Conservation (phyloP, 2,329 filamentous ascomycete genomes). For the Coniochaeta sp. region DNA sequence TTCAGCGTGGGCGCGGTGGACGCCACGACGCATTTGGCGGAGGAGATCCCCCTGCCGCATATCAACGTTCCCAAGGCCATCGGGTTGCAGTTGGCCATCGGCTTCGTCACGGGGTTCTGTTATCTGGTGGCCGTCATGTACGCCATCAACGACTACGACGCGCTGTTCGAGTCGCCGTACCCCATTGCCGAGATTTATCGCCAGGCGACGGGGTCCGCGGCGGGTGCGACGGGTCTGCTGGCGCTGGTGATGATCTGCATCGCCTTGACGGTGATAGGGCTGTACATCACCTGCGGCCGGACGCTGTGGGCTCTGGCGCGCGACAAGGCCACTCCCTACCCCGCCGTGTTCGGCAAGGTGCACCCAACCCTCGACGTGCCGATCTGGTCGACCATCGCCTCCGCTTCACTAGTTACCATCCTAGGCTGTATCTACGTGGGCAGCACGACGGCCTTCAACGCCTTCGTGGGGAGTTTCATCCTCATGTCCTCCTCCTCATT, state of each 20-base stretch:
- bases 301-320: slow-evolving; percentile 33
- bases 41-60: slow-evolving; percentile 50
- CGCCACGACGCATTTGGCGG: slow-evolving; percentile 55
- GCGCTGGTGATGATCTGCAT: slow-evolving; percentile 30
- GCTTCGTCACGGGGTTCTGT: slow-evolving; percentile 43
- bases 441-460: slow-evolving; percentile 59
- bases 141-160: slow-evolving; percentile 47
- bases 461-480: slow-evolving; percentile 49
- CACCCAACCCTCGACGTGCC: slow-evolving; percentile 25
- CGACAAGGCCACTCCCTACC: slow-evolving; percentile 17
- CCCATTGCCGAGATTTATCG: slow-evolving; percentile 61
- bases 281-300: slow-evolving; percentile 30
- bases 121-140: slow-evolving; percentile 51
- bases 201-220: slow-evolving; percentile 45
- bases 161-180: slow-evolving; percentile 42
- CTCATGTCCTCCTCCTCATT: slow-evolving; percentile 43
- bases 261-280: slow-evolving; percentile 24
- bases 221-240: slow-evolving; percentile 44
- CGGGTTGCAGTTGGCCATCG: slow-evolving; percentile 39
- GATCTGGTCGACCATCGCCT: slow-evolving; percentile 40
- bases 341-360: slow-evolving; percentile 19
- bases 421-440: slow-evolving; percentile 60
- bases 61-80: slow-evolving; percentile 48
- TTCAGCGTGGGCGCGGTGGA: slow-evolving; percentile 62
- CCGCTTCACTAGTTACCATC: slow-evolving; percentile 36